phyloP scores from a whole-genome alignment of 805 yeast species.

The Starmerella sp. region DNA sequence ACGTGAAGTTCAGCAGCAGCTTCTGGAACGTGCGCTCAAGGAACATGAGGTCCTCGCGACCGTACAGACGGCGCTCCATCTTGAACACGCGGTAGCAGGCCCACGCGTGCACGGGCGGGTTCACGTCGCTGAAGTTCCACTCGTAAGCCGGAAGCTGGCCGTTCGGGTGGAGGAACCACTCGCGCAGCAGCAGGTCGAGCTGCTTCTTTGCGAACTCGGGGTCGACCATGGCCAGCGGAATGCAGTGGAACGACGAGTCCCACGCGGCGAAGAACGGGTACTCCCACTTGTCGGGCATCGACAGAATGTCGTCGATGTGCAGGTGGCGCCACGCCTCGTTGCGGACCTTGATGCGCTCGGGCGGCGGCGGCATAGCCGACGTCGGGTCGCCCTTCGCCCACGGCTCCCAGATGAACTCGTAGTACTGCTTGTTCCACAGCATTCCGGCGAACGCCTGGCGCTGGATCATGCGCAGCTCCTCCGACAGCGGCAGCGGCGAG shows the following conservation, averaged over 20 bases:
- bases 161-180: constrained; percentile 96
- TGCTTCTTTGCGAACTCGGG: constrained; percentile 86
- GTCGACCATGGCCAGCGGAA: constrained; percentile 86
- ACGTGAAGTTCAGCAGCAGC: constrained; percentile 74
- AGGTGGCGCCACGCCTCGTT: constrained; percentile 82
- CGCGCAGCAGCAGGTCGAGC: constrained; percentile 73
- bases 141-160: constrained; percentile 97
- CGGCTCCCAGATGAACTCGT: constrained; percentile 70
- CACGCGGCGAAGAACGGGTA: constrained; percentile 94
- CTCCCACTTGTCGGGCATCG: constrained; percentile 93
- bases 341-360: constrained; percentile 74
- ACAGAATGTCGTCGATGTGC: constrained; percentile 75
- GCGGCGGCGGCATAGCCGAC: constrained; percentile 64
- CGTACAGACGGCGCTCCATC: constrained; percentile 74
- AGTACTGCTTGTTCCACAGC: constrained; percentile 87
- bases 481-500: constrained; percentile 72
- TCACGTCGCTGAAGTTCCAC: constrained; percentile 93
- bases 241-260: constrained; percentile 93
- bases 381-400: constrained; percentile 83
- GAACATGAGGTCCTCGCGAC: constrained; percentile 68
- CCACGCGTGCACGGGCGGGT: constrained; percentile 98
- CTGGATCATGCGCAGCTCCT: constrained; percentile 69
- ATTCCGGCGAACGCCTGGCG: constrained; percentile 91
- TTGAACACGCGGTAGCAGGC: constrained; percentile 79
- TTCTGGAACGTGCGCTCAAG: constrained; percentile 90